Conservation (phyloP, 805 yeast species). For the Alloascoidea hylecoeti region DNA sequence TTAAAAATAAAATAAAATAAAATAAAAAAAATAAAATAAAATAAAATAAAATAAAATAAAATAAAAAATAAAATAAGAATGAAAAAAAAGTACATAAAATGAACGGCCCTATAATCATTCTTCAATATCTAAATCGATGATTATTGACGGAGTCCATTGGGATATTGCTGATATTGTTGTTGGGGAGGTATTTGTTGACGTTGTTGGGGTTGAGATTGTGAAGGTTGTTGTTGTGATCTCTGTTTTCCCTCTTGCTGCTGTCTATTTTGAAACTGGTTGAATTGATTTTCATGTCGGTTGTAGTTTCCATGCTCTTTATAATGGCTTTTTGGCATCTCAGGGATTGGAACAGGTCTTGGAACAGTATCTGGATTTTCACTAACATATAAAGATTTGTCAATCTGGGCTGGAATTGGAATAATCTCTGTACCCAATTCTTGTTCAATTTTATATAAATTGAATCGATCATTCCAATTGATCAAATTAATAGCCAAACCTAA, state of each 20-base stretch:
- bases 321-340: constrained; percentile 17
- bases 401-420: constrained; percentile 89
- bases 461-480: constrained; percentile 94
- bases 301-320: neutral
- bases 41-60: constrained; percentile 7
- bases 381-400: constrained; percentile 81
- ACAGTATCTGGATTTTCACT: constrained; percentile 63
- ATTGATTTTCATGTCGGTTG: constrained; percentile 1
- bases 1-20: constrained; percentile 2
- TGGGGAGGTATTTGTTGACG: constrained; percentile 5
- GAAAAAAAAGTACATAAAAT: constrained; percentile 6
- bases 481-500: constrained; percentile 94
- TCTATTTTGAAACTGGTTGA: constrained; percentile 6
- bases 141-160: too few species aligned
- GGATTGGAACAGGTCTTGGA: constrained; percentile 83
- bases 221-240: constrained; percentile 7
- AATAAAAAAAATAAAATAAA: constrained; percentile 6
- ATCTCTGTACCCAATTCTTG: constrained; percentile 96
- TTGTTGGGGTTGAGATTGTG: constrained; percentile 7
- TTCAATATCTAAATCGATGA: too few species aligned
- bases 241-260: constrained; percentile 6
- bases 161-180: too few species aligned
- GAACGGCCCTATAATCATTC: constrained; percentile 4
- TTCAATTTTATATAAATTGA: constrained; percentile 85
- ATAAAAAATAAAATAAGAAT: constrained; percentile 8